These are phyloP conservation scores for Coleophoma crateriformis DNA, from an alignment of 2,329 filamentous ascomycete genomes.

Conservation along the genomic window DNA sequence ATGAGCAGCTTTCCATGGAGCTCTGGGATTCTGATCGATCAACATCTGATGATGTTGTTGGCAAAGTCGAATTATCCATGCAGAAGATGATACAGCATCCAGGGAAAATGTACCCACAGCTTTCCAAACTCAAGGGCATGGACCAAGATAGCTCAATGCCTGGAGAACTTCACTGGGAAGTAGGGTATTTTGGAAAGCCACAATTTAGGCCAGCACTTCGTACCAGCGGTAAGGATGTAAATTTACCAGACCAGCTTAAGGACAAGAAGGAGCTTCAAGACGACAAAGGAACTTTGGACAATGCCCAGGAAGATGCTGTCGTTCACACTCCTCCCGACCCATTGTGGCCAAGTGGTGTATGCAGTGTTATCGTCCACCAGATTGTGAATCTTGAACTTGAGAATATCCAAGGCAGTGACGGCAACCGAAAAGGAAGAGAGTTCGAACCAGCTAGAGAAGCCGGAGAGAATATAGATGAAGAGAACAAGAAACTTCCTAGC, in stretches of 20 bases:
- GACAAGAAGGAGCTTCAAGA: constrained; percentile 77
- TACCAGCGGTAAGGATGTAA: constrained; percentile 80
- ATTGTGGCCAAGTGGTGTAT: constrained; percentile 89
- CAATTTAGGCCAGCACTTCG: constrained; percentile 78
- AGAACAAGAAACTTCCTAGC: constrained; percentile 73
- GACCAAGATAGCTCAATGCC: constrained; percentile 86
- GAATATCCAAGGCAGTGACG: constrained; percentile 79
- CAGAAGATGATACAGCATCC: constrained; percentile 94
- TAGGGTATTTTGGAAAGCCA: constrained; percentile 90
- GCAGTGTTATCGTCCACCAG: constrained; percentile 84
- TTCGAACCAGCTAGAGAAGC: constrained; percentile 83
- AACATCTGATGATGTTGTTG: constrained; percentile 89
- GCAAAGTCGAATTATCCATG: constrained; percentile 89
- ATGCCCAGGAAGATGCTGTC: constrained; percentile 73
- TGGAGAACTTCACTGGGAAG: constrained; percentile 90
- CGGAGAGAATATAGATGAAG: constrained; percentile 82
- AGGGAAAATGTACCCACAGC: constrained; percentile 85
- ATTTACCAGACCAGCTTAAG: constrained; percentile 66
- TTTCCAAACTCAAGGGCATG: constrained; percentile 77
- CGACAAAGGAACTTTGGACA: constrained; percentile 75
- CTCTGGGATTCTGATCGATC: constrained; percentile 94
- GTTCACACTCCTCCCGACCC: constrained; percentile 89
- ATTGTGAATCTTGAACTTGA: constrained; percentile 93
- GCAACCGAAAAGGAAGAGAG: constrained; percentile 77
- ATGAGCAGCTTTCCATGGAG: constrained; percentile 89